Percentiles rank a stretch among this genome's conserved stretches.
These are phyloP conservation scores for Massarina eburnea DNA, from an alignment of 2,329 filamentous ascomycete genomes.

Conservation along the genomic window DNA sequence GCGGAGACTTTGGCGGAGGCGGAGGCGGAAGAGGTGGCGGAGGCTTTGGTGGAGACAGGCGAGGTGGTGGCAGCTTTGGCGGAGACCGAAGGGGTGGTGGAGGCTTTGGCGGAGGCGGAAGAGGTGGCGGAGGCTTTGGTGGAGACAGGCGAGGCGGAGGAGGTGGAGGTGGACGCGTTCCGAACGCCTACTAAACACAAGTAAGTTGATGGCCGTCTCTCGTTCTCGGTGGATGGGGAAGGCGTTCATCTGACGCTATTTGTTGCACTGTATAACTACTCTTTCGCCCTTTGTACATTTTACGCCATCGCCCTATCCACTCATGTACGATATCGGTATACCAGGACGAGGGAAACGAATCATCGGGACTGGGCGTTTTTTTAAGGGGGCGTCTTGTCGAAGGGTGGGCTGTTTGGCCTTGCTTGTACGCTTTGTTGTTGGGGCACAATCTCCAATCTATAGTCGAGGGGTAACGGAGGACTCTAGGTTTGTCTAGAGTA, in stretches of 20 bases:
- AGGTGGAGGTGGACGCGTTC: constrained; percentile 7
- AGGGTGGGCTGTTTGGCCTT: not conserved
- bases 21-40: constrained; percentile 15
- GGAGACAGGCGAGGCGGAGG: constrained; percentile 12
- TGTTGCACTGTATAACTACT: not conserved
- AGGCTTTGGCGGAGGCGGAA: constrained; percentile 8
- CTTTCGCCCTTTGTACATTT: constrained; percentile 6
- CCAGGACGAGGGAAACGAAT: constrained; percentile 1
- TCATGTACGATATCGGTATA: constrained; percentile 12
- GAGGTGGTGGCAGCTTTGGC: not conserved
- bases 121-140: constrained; percentile 15
- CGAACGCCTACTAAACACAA: constrained; percentile 1
- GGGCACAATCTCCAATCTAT: constrained; percentile 1
- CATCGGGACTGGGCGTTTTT: not conserved
- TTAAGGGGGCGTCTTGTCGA: not conserved
- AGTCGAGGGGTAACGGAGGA: not conserved
- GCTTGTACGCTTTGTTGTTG: not conserved
- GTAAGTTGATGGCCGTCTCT: not conserved
- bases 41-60: constrained; percentile 8
- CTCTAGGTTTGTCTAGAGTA: too few species aligned
- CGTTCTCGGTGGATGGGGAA: too few species aligned
- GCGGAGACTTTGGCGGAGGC: constrained; percentile 7
- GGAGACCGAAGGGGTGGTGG: constrained; percentile 3
- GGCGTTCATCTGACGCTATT: not conserved
- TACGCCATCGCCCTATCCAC: not conserved